phyloP scores from a whole-genome alignment of 768 basidiomycete genomes.

The Tephrocybe rancida region DNA sequence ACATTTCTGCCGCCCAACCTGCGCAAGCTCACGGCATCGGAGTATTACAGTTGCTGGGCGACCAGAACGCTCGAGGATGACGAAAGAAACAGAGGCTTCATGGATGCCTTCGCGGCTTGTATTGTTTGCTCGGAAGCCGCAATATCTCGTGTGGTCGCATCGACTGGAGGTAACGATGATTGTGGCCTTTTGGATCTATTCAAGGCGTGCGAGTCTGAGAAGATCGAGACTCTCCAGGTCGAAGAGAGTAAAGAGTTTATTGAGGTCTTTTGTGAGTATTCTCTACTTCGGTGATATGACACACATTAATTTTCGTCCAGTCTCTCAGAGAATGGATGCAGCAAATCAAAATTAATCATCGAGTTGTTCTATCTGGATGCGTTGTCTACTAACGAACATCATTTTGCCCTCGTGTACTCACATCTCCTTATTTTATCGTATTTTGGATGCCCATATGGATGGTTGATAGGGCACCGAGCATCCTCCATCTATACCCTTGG shows the following conservation, averaged over 20 bases:
- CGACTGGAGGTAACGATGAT: slow-evolving; percentile 4
- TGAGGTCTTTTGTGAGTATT: slow-evolving; percentile 16
- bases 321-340: no score
- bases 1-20: slow-evolving; percentile 22
- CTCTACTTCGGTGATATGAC: not conserved
- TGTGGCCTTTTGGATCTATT: slow-evolving; percentile 7
- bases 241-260: slow-evolving; percentile 13
- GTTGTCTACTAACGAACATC: no score
- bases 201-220: slow-evolving; percentile 6
- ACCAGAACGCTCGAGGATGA: not conserved
- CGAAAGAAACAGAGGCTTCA: slow-evolving; percentile 6
- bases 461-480: no score
- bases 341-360: no score
- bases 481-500: no score
- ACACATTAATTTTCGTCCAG: not conserved
- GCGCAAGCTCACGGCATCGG: slow-evolving; percentile 18
- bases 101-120: not conserved
- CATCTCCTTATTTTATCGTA: no score
- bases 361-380: no score
- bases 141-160: slow-evolving; percentile 9
- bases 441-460: no score
- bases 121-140: not conserved
- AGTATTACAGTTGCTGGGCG: slow-evolving; percentile 24
- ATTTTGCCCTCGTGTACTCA: no score
- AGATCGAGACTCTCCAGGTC: slow-evolving; percentile 6